phyloP scores from a whole-genome alignment of 345 rosid species.

The Hibiscus mutabilis region DNA sequence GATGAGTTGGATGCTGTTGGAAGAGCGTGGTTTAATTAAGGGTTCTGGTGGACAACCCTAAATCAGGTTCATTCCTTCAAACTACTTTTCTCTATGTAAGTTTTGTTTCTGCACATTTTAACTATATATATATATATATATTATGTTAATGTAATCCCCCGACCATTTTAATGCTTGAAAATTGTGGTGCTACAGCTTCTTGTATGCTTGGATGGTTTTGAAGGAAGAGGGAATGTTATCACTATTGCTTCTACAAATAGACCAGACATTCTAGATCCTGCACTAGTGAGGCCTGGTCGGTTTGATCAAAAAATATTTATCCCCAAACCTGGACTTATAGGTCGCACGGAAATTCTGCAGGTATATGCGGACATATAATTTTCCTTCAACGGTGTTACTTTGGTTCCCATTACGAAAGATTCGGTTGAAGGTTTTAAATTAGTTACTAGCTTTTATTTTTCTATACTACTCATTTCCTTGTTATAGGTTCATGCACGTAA shows the following conservation, averaged over 20 bases:
- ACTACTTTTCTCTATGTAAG: too few species aligned
- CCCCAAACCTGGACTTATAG: conserved; percentile 85
- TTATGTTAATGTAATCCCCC: too few species aligned
- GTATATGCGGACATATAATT: conserved; percentile 20
- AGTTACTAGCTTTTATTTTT: neutral
- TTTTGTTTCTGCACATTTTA: neutral
- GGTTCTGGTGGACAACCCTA: conserved; percentile 95
- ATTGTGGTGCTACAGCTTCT: conserved; percentile 53
- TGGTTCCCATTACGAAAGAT: neutral
- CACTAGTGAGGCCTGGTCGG: conserved; percentile 89
- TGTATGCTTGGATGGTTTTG: conserved; percentile 93
- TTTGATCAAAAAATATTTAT: conserved; percentile 78
- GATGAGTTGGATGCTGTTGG: conserved; percentile 98
- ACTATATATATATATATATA: neutral
- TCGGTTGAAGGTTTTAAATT: neutral
- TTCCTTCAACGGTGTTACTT: neutral
- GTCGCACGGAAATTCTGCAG: conserved; percentile 86
- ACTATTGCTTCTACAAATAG: conserved; percentile 95
- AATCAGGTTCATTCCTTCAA: conserved; percentile 33
- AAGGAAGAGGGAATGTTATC: conserved; percentile 93
- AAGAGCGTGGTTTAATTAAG: conserved; percentile 88
- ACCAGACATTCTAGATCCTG: conserved; percentile 94
- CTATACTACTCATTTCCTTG: conserved; percentile 1
- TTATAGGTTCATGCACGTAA: conserved; percentile 87
- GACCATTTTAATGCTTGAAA: too few species aligned